Evolutionary conservation across 2,329 filamentous ascomycete genomes (phyloP).

Genomic region (Colletotrichum phormii): DNA sequence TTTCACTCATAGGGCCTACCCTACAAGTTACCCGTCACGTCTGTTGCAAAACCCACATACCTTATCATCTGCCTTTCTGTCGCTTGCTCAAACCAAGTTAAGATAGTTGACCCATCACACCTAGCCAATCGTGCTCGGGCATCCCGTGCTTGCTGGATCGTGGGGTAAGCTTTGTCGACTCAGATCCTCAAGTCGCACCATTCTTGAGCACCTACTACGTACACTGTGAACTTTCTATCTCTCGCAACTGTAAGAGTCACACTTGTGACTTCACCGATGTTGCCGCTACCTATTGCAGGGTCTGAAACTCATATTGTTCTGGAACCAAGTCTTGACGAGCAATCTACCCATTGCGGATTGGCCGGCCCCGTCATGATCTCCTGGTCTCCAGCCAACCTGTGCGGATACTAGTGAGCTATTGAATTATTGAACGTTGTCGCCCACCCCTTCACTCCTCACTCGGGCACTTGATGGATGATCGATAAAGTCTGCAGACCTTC

Average conservation of each 20-base stretch:
- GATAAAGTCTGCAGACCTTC: background rate
- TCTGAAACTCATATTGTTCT: slow-evolving; percentile 28
- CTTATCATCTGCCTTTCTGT: background rate
- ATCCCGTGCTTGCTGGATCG: background rate
- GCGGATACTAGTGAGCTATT: background rate
- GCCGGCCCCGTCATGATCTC: slow-evolving; percentile 9
- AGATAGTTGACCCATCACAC: background rate
- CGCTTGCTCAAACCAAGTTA: background rate
- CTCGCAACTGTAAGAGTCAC: too few species aligned
- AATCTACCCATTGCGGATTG: slow-evolving; percentile 11
- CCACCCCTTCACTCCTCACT: background rate
- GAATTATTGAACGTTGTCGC: background rate
- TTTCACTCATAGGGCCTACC: background rate
- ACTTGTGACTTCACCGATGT: background rate
- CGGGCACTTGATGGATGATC: background rate
- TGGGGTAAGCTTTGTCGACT: slow-evolving; percentile 3
- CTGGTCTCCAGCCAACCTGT: background rate
- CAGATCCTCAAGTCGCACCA: background rate
- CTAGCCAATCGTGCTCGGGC: background rate
- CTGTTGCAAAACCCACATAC: background rate
- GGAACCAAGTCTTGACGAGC: background rate
- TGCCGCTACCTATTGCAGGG: slow-evolving; percentile 9
- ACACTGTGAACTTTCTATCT: background rate
- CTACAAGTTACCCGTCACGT: background rate
- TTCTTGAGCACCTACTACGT: background rate